Evolutionary conservation across 345 rosid genomes (phyloP).

Genomic region (Clausena lansium): DNA sequence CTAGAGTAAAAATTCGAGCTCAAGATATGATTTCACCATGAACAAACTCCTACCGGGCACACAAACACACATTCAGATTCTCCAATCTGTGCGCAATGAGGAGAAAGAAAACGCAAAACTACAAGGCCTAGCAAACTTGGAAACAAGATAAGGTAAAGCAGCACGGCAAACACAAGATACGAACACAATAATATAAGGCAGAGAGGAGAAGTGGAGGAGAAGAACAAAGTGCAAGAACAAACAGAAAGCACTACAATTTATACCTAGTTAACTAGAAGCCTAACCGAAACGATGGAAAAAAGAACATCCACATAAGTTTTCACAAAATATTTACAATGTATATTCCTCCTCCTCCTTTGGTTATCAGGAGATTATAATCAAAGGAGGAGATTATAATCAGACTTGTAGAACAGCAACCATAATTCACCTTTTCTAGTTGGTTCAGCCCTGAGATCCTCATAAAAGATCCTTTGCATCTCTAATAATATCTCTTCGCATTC

Average conservation of each 20-base stretch:
- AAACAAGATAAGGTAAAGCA: not conserved
- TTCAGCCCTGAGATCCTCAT: conserved; percentile 59
- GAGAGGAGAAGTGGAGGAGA: not conserved
- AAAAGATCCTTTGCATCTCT: conserved; percentile 87
- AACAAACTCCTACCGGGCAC: not conserved
- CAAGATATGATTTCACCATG: conserved; percentile 16
- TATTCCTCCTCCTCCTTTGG: not conserved
- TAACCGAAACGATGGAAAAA: not conserved
- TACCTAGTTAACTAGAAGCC: not conserved
- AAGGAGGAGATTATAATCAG: not conserved
- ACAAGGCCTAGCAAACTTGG: not conserved
- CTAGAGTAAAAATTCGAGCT: conserved; percentile 23
- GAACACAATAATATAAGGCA: not conserved
- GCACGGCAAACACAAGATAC: not conserved
- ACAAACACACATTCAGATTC: not conserved
- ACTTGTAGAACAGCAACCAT: conserved; percentile 2
- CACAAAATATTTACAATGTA: not conserved
- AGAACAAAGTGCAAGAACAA: not conserved
- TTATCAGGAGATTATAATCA: not conserved
- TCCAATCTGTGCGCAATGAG: not conserved
- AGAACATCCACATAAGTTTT: not conserved
- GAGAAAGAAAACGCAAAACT: not conserved
- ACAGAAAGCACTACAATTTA: not conserved
- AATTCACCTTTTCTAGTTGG: conserved; percentile 33
- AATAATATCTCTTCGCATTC: conserved; percentile 82